phyloP scores from a whole-genome alignment of 2,329 filamentous ascomycete species.

The Domatiomyces globalis region DNA sequence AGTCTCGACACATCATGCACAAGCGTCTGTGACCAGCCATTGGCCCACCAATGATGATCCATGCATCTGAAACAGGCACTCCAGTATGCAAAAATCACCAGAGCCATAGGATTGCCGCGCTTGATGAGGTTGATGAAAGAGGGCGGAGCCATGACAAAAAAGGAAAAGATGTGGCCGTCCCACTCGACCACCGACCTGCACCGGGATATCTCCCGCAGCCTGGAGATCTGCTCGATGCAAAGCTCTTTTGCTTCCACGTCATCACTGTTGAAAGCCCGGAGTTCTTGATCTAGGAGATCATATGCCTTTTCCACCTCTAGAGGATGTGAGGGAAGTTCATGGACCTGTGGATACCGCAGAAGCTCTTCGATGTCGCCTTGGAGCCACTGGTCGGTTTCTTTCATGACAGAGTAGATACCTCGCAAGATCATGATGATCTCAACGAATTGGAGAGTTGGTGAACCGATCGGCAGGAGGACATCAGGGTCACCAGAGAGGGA shows the following conservation, averaged over 20 bases:
- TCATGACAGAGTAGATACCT: constrained; percentile 16
- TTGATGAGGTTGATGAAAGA: constrained; percentile 15
- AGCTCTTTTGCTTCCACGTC: constrained; percentile 3
- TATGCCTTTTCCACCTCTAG: constrained; percentile 13
- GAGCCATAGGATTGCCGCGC: constrained; percentile 12
- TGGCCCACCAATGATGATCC: constrained; percentile 19
- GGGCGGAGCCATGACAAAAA: constrained; percentile 12
- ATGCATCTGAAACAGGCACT: constrained; percentile 16
- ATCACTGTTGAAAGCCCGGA: not conserved
- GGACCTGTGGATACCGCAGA: constrained; percentile 10
- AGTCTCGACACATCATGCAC: constrained; percentile 14
- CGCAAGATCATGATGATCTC: constrained; percentile 15
- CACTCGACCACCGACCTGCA: constrained; percentile 16
- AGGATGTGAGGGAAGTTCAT: constrained; percentile 13
- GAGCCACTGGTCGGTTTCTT: constrained; percentile 16
- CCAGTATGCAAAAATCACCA: constrained; percentile 17
- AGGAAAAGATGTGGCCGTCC: constrained; percentile 18
- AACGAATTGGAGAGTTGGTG: constrained; percentile 14
- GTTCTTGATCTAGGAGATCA: constrained; percentile 4
- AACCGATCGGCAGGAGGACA: constrained; percentile 8
- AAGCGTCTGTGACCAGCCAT: constrained; percentile 17
- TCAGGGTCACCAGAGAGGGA: constrained; percentile 8
- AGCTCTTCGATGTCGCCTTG: constrained; percentile 16
- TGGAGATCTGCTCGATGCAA: constrained; percentile 10
- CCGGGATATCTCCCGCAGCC: constrained; percentile 11